Base-by-base conservation (phyloP, 2,329 filamentous ascomycete genomes). In the Didymella sp. region DNA sequence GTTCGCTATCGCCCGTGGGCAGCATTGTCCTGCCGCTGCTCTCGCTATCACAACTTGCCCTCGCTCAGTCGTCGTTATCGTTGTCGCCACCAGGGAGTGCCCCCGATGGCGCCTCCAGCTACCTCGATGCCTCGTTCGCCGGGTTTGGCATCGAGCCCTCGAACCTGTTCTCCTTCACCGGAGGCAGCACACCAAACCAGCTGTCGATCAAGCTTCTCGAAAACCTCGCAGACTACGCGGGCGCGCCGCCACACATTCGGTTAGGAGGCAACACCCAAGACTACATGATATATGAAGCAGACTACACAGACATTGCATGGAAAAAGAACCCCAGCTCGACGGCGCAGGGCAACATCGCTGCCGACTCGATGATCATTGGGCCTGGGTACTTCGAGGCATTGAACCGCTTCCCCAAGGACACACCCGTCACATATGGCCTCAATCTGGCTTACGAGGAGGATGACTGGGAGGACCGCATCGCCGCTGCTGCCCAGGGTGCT, bases 71-170 rank as follows among this genome's bases (percentile, higher is more conserved):
- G 19, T 61, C 51, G 13, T 69, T 75, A 24, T 73, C 74, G 40
- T 52, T 77, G 33, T 69, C 72, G 17, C 66, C 72, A 24, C 59
- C 68, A 6, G 54, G 64, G n/a, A 69, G 60, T 21, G 69, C 73
- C 6, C 61, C 73, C 9, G 59, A 58, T 40, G 66, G 60, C 35
- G 69, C 75, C 31, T 78, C 74, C 6, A 64, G 70, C 31, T 67
- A 71, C 30, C 59, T 82, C 54, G 71, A 76, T 63, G 75, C 77
- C 8, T 79, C 78, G 1, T 82, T 79, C 62, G 80, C 79, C 9
- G 80, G 80, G 54, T 81, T 83, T 56, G 81, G 81, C 41, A 82
- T 83, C 59, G 81, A 84, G 71, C 78, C 81, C 24, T 82, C 80
- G 19, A 82, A 83, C 58, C 73, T 84, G 7, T 83, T 80, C 69